A percentile compares a stretch with the other conserved stretches of the same genome.
Evolutionary conservation across 1,139 yeast species (phyloP).

Genomic region (Pichia sp.): DNA sequence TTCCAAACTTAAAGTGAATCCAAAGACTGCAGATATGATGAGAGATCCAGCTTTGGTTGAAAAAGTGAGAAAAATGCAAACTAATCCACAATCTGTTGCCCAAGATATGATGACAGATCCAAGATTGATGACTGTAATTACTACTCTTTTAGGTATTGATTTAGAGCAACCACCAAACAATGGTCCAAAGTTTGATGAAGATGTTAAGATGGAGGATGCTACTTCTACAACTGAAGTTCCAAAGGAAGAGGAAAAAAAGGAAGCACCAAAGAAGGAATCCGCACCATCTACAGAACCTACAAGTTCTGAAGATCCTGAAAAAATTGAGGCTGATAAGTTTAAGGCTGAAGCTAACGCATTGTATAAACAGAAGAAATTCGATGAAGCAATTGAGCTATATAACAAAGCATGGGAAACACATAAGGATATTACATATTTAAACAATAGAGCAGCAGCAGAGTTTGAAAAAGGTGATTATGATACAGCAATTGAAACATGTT

Average conservation of each 20-base stretch:
- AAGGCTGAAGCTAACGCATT: constrained; percentile 83
- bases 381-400: constrained; percentile 84
- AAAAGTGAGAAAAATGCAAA: constrained; percentile 57
- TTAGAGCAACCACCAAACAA: constrained; percentile 37
- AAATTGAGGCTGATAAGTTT: constrained; percentile 62
- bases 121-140: constrained; percentile 82
- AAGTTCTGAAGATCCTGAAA: constrained; percentile 29
- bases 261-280: constrained; percentile 22
- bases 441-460: constrained; percentile 97
- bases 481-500: constrained; percentile 72
- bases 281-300: constrained; percentile 21
- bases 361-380: constrained; percentile 84
- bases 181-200: constrained; percentile 25
- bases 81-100: constrained; percentile 69
- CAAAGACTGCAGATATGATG: constrained; percentile 81
- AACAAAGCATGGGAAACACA: constrained; percentile 76
- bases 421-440: constrained; percentile 86
- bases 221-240: constrained; percentile 6
- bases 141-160: constrained; percentile 79
- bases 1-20: constrained; percentile 68
- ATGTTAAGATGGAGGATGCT: constrained; percentile 26
- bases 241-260: constrained; percentile 19
- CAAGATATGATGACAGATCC: constrained; percentile 67
- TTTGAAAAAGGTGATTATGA: constrained; percentile 92
- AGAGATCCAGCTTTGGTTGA: constrained; percentile 79